phyloP scores from a whole-genome alignment of 257 asterid genomes.

The Solanum etuberosum region DNA sequence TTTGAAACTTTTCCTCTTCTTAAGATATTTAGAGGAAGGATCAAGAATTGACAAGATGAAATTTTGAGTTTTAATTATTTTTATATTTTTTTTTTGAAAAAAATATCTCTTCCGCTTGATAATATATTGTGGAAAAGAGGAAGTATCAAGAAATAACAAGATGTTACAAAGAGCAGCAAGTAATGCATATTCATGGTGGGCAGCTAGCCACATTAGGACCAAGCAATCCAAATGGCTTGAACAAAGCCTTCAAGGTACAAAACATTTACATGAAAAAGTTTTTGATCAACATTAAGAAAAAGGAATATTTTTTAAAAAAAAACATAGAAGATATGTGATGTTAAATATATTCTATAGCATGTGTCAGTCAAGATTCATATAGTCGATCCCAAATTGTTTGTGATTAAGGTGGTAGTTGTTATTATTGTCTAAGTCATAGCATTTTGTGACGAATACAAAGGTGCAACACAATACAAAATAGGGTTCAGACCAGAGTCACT shows the following conservation, averaged over 20 bases:
- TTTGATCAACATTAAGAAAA: neutral
- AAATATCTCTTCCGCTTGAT: neutral
- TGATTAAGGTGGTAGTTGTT: neutral
- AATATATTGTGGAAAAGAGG: neutral
- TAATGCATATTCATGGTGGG: slow-evolving; percentile 44
- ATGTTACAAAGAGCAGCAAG: slow-evolving; percentile 35
- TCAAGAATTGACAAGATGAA: neutral
- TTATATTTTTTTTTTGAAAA: neutral
- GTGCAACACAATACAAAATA: neutral
- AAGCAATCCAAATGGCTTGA: slow-evolving; percentile 41
- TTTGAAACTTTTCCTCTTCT: neutral
- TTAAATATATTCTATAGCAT: neutral
- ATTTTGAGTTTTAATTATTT: neutral
- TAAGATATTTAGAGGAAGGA: neutral
- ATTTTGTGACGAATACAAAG: neutral
- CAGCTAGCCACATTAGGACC: slow-evolving; percentile 37
- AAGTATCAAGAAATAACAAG: neutral
- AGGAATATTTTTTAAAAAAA: neutral
- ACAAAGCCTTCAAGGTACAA: slow-evolving; percentile 30
- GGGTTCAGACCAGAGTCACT: neutral
- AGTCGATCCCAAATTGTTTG: neutral
- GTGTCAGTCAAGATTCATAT: neutral
- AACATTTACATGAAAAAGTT: neutral
- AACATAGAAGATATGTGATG: neutral
- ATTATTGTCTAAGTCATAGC: neutral